phyloP scores from a whole-genome alignment of 1,284 basidiomycete species.

The Ustilago trichophora region DNA sequence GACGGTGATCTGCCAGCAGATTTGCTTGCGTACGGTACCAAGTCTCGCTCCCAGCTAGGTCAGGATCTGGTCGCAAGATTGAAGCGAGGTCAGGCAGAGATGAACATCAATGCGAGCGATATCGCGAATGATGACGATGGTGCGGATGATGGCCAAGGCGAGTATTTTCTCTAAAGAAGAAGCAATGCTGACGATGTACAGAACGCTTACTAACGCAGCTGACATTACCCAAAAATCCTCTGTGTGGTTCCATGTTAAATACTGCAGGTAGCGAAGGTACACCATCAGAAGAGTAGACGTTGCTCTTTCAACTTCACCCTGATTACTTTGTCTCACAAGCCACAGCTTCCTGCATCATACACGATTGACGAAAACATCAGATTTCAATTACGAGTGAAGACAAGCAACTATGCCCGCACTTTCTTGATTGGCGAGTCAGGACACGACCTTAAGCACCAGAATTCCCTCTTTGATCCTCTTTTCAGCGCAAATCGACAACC shows the following conservation, averaged over 20 bases:
- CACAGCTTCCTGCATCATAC: too few species aligned
- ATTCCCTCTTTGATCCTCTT: too few species aligned
- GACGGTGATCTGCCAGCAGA: conserved; percentile 60
- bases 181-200: too few species aligned
- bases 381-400: background rate
- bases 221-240: too few species aligned
- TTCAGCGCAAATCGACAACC: conserved; percentile 28
- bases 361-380: background rate
- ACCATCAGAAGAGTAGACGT: conserved; percentile 34
- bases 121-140: conserved; percentile 47
- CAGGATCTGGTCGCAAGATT: conserved; percentile 48
- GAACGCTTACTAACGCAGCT: too few species aligned
- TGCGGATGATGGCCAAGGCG: conserved; percentile 37
- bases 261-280: conserved; percentile 51
- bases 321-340: too few species aligned
- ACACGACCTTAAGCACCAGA: too few species aligned
- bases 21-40: conserved; percentile 44
- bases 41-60: conserved; percentile 43
- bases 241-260: too few species aligned
- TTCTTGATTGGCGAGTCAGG: too few species aligned
- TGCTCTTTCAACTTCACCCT: too few species aligned
- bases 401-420: too few species aligned
- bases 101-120: conserved; percentile 42
- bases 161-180: background rate
- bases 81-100: conserved; percentile 47